Conservation (phyloP, 2,329 filamentous ascomycete genomes). For the Pseudonectria foliicola region DNA sequence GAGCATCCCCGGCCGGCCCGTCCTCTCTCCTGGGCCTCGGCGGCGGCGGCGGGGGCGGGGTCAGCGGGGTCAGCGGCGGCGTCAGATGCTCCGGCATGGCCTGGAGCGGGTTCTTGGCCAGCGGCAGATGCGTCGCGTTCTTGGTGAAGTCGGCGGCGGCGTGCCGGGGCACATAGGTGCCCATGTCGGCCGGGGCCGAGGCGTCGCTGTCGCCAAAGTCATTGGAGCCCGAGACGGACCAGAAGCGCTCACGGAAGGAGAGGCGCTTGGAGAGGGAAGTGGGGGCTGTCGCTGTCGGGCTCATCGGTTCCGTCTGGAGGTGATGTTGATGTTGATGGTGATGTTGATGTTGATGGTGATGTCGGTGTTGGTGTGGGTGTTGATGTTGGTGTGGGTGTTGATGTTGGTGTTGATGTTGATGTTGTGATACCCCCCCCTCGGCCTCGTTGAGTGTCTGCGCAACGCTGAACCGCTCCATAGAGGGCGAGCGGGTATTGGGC, state of each 20-base stretch:
- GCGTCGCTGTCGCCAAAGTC: slow-evolving; percentile 11
- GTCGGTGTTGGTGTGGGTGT: not conserved
- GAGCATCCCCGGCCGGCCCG: too few relatives aligned
- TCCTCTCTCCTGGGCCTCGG: slow-evolving; percentile 12
- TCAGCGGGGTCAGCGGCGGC: too few relatives aligned
- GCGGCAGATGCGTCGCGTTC: slow-evolving; percentile 2
- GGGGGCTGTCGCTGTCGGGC: not conserved
- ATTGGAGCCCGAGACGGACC: slow-evolving; percentile 2
- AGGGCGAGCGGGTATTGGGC: too few relatives aligned
- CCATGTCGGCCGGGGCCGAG: slow-evolving; percentile 4
- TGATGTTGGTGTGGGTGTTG: not conserved
- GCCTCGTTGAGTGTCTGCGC: too few relatives aligned
- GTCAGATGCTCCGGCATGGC: too few relatives aligned
- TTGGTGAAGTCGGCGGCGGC: slow-evolving; percentile 24
- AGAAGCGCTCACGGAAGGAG: slow-evolving; percentile 4
- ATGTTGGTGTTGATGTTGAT: too few relatives aligned
- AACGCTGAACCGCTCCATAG: too few relatives aligned
- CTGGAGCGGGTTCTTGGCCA: too few relatives aligned
- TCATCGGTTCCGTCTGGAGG: not conserved
- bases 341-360: too few relatives aligned
- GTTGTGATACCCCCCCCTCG: too few relatives aligned
- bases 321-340: not conserved
- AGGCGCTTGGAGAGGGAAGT: not conserved
- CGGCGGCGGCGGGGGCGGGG: slow-evolving; percentile 11
- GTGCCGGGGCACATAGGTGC: slow-evolving; percentile 23